Evolutionary conservation across 2,329 filamentous ascomycete species (phyloP).

Genomic region (Aphanocladium album): DNA sequence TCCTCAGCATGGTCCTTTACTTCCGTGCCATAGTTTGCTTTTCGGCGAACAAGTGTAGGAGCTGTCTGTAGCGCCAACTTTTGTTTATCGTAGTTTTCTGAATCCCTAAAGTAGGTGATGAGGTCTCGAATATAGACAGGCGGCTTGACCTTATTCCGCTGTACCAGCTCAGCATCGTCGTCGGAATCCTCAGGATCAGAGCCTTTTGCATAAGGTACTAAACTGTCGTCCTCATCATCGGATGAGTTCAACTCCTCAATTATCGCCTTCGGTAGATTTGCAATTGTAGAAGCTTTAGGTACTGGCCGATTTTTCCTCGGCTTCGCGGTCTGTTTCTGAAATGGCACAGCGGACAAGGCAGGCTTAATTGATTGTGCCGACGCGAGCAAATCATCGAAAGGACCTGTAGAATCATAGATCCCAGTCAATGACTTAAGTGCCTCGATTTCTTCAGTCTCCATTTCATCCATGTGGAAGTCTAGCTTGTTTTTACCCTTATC

Average conservation of each 20-base stretch:
- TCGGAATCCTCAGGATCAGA: constrained; percentile 89
- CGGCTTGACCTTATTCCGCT: constrained; percentile 73
- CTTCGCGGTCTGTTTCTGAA: constrained; percentile 16
- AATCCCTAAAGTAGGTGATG: constrained; percentile 70
- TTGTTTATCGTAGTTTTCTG: constrained; percentile 80
- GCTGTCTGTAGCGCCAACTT: constrained; percentile 73
- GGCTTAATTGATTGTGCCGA: constrained; percentile 8
- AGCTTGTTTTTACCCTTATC: constrained; percentile 68
- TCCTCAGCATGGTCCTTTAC: constrained; percentile 79
- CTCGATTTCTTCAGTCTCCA: constrained; percentile 63
- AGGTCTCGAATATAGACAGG: constrained; percentile 91
- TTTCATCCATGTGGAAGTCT: constrained; percentile 79
- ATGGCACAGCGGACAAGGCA: not conserved
- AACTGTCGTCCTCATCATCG: constrained; percentile 59
- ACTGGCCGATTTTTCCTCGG: constrained; percentile 25
- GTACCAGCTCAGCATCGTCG: constrained; percentile 83
- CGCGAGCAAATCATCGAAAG: constrained; percentile 43
- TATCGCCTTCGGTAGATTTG: constrained; percentile 39
- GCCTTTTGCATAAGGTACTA: constrained; percentile 77
- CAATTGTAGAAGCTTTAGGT: constrained; percentile 23
- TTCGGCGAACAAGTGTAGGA: constrained; percentile 76
- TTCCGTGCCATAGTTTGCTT: constrained; percentile 83
- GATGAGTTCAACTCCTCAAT: constrained; percentile 63
- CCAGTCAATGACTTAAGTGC: constrained; percentile 68
- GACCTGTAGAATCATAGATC: constrained; percentile 59